A percentile compares a stretch with the other conserved stretches of the same genome.
phyloP scores from a whole-genome alignment of 2,329 filamentous ascomycete genomes.

The Exophiala lecanii-corni region DNA sequence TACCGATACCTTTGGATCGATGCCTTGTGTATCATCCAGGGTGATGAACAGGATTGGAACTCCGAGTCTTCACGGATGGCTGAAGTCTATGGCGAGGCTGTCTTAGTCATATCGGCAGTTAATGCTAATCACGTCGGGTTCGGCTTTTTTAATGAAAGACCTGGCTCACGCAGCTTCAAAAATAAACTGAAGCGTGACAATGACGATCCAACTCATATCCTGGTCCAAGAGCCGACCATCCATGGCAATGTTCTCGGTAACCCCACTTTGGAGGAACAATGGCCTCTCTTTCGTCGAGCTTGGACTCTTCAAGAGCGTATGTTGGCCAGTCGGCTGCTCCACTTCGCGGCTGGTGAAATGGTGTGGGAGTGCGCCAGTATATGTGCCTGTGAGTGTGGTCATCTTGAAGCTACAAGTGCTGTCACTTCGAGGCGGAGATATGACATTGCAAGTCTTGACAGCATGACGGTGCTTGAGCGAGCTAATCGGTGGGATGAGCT shows the following conservation, averaged over 20 bases:
- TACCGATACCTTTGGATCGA: constrained; percentile 32
- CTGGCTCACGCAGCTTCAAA: neutral
- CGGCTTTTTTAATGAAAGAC: constrained; percentile 1
- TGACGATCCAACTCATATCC: neutral
- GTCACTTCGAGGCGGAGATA: constrained; percentile 4
- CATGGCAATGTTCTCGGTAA: constrained; percentile 1
- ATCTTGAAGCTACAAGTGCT: constrained; percentile 3
- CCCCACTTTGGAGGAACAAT: constrained; percentile 1
- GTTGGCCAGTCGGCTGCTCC: constrained; percentile 11
- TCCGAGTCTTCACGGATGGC: constrained; percentile 18
- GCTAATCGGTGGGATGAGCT: constrained; percentile 6
- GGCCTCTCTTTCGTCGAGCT: constrained; percentile 7
- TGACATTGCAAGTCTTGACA: neutral
- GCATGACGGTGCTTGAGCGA: constrained; percentile 2
- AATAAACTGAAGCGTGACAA: constrained; percentile 1
- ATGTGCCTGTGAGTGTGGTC: constrained; percentile 8
- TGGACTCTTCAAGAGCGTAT: constrained; percentile 19
- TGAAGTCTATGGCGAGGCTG: constrained; percentile 14
- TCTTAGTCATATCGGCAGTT: constrained; percentile 13
- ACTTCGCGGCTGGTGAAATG: constrained; percentile 11
- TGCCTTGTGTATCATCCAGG: constrained; percentile 32
- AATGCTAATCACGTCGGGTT: constrained; percentile 2
- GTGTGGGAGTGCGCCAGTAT: constrained; percentile 17
- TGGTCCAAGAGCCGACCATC: constrained; percentile 1
- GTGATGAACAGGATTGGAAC: constrained; percentile 26